phyloP scores from a whole-genome alignment of 1,284 basidiomycete genomes.

The Ganoderma meredithae region DNA sequence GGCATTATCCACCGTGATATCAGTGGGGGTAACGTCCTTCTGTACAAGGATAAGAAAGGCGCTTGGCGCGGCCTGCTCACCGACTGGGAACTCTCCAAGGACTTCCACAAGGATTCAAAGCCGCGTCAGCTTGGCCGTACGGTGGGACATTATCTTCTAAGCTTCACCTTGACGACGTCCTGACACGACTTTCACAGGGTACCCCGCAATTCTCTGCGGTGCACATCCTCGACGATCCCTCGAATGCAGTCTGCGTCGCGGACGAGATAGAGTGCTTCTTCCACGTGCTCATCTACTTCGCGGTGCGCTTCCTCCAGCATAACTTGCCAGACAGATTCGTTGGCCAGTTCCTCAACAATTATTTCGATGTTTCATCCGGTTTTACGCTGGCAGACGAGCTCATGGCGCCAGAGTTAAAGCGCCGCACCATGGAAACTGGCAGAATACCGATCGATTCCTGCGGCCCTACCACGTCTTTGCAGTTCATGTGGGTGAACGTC shows the following conservation, averaged over 20 bases:
- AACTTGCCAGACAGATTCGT: background rate
- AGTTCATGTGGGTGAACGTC: background rate
- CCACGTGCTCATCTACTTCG: conserved; percentile 21
- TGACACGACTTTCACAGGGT: conserved; percentile 1
- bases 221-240: conserved; percentile 5
- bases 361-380: conserved; percentile 16
- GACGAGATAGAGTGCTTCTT: conserved; percentile 27
- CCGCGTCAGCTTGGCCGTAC: conserved; percentile 12
- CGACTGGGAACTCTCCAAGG: conserved; percentile 23
- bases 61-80: conserved; percentile 3
- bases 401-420: background rate
- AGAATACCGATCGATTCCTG: background rate
- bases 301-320: conserved; percentile 16
- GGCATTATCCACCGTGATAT: conserved; percentile 21
- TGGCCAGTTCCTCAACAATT: conserved; percentile 11
- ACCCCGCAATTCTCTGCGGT: conserved; percentile 26
- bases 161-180: background rate
- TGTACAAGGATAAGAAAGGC: background rate
- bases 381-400: background rate
- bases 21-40: conserved; percentile 25
- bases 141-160: conserved; percentile 4
- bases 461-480: background rate
- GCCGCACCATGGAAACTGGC: background rate
- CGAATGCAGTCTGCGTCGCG: background rate
- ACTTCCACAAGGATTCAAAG: background rate